A percentile compares a stretch with the other conserved stretches of the same genome.
phyloP scores from a whole-genome alignment of 257 asterid genomes.

The Nyctanthes arbortristis region DNA sequence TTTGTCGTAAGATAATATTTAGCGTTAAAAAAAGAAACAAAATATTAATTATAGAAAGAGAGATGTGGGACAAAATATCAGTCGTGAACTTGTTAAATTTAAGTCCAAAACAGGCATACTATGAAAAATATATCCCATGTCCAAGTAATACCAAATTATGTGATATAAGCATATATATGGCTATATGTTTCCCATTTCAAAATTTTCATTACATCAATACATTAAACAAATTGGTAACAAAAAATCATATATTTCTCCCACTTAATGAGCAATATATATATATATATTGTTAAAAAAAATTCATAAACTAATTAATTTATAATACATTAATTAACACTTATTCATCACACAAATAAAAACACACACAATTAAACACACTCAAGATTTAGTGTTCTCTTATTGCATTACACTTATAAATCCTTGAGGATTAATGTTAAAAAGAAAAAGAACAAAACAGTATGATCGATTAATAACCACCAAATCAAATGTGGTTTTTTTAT shows the following conservation, averaged over 20 bases:
- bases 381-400: neutral
- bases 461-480: slow-evolving; percentile 17
- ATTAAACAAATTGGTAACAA: neutral
- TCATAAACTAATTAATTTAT: neutral
- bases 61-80: too few relatives aligned
- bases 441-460: neutral
- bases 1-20: too few relatives aligned
- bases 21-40: too few relatives aligned
- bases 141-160: too few relatives aligned
- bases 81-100: too few relatives aligned
- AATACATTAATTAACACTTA: neutral
- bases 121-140: too few relatives aligned
- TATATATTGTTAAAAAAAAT: neutral
- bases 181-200: too few relatives aligned
- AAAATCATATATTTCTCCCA: neutral
- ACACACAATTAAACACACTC: neutral
- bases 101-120: too few relatives aligned
- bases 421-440: neutral
- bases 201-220: too few relatives aligned
- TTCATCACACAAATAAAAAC: too few relatives aligned
- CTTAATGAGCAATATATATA: neutral
- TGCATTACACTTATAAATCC: neutral
- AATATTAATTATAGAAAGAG: too few relatives aligned
- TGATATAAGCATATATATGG: too few relatives aligned
- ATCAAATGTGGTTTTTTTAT: slow-evolving; percentile 24